Percentiles rank a stretch among this genome's conserved stretches.
phyloP scores from a whole-genome alignment of 129 eudicot species.

The Arctium lappa region DNA sequence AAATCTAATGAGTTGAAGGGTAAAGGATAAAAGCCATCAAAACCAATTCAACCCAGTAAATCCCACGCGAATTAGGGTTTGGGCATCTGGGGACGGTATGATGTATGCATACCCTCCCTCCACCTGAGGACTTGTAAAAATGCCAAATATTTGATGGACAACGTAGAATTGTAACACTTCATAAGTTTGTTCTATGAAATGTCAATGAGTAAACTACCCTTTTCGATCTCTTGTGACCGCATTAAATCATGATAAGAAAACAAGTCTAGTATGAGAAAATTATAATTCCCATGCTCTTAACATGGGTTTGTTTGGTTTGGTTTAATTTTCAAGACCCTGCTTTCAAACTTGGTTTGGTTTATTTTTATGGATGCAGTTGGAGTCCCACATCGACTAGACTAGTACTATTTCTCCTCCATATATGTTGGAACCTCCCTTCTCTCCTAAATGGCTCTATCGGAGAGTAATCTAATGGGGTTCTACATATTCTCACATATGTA shows the following conservation, averaged over 20 bases:
- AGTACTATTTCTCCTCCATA: background rate
- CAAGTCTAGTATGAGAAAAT: background rate
- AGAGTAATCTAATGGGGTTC: background rate
- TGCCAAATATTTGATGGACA: background rate
- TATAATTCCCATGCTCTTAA: background rate
- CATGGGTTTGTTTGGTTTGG: background rate
- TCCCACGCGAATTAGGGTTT: background rate
- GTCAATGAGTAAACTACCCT: background rate
- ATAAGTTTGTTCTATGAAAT: too few relatives aligned
- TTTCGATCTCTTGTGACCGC: background rate
- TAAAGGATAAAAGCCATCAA: background rate
- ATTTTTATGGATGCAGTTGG: background rate
- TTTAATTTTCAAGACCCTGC: background rate
- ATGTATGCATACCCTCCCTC: too few relatives aligned
- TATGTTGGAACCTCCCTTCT: background rate
- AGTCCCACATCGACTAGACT: background rate
- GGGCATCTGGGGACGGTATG: too few relatives aligned
- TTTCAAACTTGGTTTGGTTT: background rate
- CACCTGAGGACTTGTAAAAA: too few relatives aligned
- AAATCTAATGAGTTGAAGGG: background rate
- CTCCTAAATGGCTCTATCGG: background rate
- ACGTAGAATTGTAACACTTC: background rate
- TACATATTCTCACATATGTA: background rate
- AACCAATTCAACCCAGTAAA: background rate
- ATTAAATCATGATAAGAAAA: background rate